Evolutionary conservation across 2,329 filamentous ascomycete species (phyloP).

Genomic region (Amylocarpus encephaloides): DNA sequence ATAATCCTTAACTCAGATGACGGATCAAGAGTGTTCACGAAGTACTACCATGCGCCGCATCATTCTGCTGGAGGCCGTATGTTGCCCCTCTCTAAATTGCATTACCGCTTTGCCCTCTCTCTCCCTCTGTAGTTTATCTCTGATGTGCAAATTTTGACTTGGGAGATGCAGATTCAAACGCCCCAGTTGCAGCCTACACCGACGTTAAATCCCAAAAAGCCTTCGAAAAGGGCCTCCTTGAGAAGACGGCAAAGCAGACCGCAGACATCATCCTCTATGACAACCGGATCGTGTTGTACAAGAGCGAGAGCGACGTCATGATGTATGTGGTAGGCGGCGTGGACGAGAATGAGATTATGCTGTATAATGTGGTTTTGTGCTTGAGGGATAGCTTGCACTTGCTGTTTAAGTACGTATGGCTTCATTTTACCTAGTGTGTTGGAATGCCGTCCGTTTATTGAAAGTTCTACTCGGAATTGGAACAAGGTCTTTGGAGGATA

Average conservation of each 20-base stretch:
- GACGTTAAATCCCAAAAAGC: constrained; percentile 90
- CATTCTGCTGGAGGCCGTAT: constrained; percentile 34
- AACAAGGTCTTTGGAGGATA: neutral
- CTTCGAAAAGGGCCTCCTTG: constrained; percentile 91
- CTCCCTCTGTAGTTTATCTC: constrained; percentile 13
- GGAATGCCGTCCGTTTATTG: too few relatives aligned
- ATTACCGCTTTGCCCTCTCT: too few relatives aligned
- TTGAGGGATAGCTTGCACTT: constrained; percentile 85
- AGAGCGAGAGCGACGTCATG: constrained; percentile 97
- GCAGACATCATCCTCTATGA: constrained; percentile 97
- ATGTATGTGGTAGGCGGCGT: constrained; percentile 84
- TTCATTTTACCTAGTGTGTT: too few relatives aligned
- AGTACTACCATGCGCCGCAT: constrained; percentile 79
- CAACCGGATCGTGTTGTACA: constrained; percentile 93
- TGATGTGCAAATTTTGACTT: neutral
- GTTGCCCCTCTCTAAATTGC: neutral
- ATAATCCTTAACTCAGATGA: constrained; percentile 80
- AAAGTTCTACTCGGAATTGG: too few relatives aligned
- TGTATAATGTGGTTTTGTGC: constrained; percentile 93
- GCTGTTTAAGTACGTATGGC: constrained; percentile 69
- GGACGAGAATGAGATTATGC: constrained; percentile 93
- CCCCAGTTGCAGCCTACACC: constrained; percentile 67
- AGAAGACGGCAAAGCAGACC: constrained; percentile 94
- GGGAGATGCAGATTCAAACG: constrained; percentile 32
- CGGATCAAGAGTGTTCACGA: constrained; percentile 83